These are phyloP conservation scores for Cajanus cajan DNA, from an alignment of 306 rosid species.

Conservation along the genomic window DNA sequence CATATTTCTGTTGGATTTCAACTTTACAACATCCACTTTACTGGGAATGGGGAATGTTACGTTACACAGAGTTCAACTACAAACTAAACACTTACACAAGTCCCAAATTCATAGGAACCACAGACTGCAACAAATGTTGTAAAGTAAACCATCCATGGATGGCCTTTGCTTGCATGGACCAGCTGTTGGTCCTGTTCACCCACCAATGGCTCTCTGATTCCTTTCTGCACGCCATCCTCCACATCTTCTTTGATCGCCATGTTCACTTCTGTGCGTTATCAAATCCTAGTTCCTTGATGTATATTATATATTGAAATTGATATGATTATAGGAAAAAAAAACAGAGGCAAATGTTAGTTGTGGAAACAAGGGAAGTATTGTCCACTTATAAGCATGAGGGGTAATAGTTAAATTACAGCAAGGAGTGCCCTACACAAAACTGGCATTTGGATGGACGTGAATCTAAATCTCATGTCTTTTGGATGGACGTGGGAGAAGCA, in stretches of 20 bases:
- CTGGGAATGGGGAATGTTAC: neutral
- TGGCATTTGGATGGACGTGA: neutral
- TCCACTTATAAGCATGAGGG: neutral
- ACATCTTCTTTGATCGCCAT: constrained; percentile 62
- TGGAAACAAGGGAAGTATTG: neutral
- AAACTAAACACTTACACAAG: constrained; percentile 57
- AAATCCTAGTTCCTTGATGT: neutral
- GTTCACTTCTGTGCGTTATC: constrained; percentile 11
- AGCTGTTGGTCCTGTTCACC: constrained; percentile 9
- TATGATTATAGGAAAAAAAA: neutral
- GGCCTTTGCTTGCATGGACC: constrained; percentile 34
- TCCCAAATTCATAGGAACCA: constrained; percentile 86
- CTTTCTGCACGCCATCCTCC: constrained; percentile 39
- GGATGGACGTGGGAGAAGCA: neutral
- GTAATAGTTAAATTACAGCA: neutral
- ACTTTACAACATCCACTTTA: neutral
- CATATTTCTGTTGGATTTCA: neutral
- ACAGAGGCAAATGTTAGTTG: neutral
- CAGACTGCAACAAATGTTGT: constrained; percentile 77
- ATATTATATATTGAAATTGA: neutral
- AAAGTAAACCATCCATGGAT: constrained; percentile 90
- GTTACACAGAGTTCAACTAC: neutral
- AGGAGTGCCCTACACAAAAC: neutral
- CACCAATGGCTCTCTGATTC: constrained; percentile 47
- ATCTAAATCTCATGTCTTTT: neutral